Conservation (phyloP, 2,329 filamentous ascomycete species). For the Cylindrodendrum hubeiense region DNA sequence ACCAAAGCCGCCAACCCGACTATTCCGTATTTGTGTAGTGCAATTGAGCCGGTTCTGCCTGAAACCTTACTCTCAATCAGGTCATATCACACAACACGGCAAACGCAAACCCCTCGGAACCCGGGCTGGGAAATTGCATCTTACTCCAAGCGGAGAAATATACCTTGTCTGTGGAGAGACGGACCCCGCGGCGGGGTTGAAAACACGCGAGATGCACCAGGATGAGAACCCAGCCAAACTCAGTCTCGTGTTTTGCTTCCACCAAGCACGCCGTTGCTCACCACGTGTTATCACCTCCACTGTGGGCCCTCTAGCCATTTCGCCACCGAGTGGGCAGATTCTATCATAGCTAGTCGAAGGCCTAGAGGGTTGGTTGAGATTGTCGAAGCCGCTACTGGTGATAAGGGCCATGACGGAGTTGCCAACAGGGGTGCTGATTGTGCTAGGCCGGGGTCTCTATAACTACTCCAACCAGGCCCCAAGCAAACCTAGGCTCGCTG, state of each 20-base stretch:
- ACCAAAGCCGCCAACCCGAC: slow-evolving; percentile 8
- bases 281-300: slow-evolving; percentile 13
- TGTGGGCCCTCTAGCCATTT: slow-evolving; percentile 20
- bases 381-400: background rate
- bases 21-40: slow-evolving; percentile 14
- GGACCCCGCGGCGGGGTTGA: slow-evolving; percentile 29
- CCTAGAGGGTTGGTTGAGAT: background rate
- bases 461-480: too few species aligned
- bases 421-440: too few species aligned
- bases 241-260: slow-evolving; percentile 23
- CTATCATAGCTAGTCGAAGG: background rate
- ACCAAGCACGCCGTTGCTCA: slow-evolving; percentile 1
- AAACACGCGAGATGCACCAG: slow-evolving; percentile 1
- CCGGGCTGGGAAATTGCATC: slow-evolving; percentile 15
- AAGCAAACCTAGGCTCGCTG: too few species aligned
- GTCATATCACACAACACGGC: slow-evolving; percentile 18
- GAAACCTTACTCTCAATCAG: background rate
- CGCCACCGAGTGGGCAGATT: slow-evolving; percentile 12
- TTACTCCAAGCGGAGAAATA: slow-evolving; percentile 20
- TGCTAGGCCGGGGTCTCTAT: too few species aligned
- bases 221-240: background rate
- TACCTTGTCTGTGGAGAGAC: slow-evolving; percentile 31
- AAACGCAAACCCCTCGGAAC: slow-evolving; percentile 19
- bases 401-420: background rate
- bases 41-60: slow-evolving; percentile 4